Evolutionary conservation across 768 basidiomycete species (phyloP).

Genomic region (Psilocybe cyanescens): DNA sequence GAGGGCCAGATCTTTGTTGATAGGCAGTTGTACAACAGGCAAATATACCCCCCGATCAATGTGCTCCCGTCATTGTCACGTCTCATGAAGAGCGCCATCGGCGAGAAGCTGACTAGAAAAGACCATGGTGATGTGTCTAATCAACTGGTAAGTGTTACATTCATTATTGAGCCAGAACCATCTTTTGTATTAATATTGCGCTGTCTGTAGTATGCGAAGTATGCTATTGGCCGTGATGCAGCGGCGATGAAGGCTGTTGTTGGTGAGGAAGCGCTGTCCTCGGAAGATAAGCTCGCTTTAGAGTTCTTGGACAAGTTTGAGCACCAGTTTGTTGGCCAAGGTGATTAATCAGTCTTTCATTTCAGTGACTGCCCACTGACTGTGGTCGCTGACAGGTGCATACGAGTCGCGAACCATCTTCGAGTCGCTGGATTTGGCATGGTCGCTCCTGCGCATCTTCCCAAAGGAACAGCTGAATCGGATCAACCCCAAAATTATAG

Average conservation of each 20-base stretch:
- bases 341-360: slow-evolving; percentile 30
- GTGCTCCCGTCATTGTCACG: slow-evolving; percentile 98
- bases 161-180: slow-evolving; percentile 9
- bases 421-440: slow-evolving; percentile 96
- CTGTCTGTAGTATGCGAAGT: slow-evolving; percentile 84
- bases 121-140: slow-evolving; percentile 99
- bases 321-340: slow-evolving; percentile 96
- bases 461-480: slow-evolving; percentile 98
- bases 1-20: slow-evolving; percentile 99
- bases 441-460: slow-evolving; percentile 97
- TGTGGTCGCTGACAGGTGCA: slow-evolving; percentile 54
- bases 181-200: slow-evolving; percentile 5
- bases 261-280: slow-evolving; percentile 94
- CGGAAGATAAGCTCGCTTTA: slow-evolving; percentile 94
- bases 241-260: slow-evolving; percentile 99
- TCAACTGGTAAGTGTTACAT: slow-evolving; percentile 73
- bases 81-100: slow-evolving; percentile 99
- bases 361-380: not conserved
- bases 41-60: slow-evolving; percentile 99
- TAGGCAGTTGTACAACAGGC: slow-evolving; percentile 94
- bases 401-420: slow-evolving; percentile 97
- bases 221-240: slow-evolving; percentile 96
- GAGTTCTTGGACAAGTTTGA: slow-evolving; percentile 99
- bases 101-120: slow-evolving; percentile 95
- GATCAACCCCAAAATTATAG: slow-evolving; percentile 95